Percentiles rank a stretch among this genome's conserved stretches.
Evolutionary conservation across 768 basidiomycete genomes (phyloP).

Genomic region (Boletus bicolor): DNA sequence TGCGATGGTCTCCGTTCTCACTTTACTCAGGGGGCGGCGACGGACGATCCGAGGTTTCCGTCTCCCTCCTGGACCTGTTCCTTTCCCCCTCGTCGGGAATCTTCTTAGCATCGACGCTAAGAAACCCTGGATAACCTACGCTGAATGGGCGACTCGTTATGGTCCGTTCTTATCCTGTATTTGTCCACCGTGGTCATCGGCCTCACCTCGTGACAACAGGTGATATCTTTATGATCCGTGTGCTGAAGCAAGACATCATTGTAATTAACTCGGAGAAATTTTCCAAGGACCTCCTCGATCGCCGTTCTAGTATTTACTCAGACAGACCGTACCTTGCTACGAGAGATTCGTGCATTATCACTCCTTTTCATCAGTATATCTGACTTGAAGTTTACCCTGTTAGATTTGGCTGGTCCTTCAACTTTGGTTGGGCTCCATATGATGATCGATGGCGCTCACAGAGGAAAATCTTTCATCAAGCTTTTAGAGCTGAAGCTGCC

Average conservation of each 20-base stretch:
- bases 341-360: conserved; percentile 10
- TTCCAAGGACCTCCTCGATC: conserved; percentile 30
- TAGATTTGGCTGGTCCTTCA: conserved; percentile 25
- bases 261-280: conserved; percentile 25
- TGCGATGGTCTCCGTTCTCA: neutral
- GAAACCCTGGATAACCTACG: conserved; percentile 20
- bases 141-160: conserved; percentile 18
- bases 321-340: conserved; percentile 22
- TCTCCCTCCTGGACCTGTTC: conserved; percentile 17
- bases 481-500: conserved; percentile 18
- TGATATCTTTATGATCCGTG: conserved; percentile 19
- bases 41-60: neutral
- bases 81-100: conserved; percentile 19
- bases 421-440: conserved; percentile 15
- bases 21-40: conserved; percentile 3
- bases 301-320: conserved; percentile 26
- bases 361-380: neutral
- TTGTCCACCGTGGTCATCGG: neutral
- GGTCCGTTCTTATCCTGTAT: conserved; percentile 2
- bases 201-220: conserved; percentile 7
- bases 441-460: conserved; percentile 25
- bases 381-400: neutral
- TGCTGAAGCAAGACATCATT: conserved; percentile 23
- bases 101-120: conserved; percentile 13
- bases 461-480: conserved; percentile 23